Conservation (phyloP, 2,329 filamentous ascomycete species). For the Colletotrichum coccodes region DNA sequence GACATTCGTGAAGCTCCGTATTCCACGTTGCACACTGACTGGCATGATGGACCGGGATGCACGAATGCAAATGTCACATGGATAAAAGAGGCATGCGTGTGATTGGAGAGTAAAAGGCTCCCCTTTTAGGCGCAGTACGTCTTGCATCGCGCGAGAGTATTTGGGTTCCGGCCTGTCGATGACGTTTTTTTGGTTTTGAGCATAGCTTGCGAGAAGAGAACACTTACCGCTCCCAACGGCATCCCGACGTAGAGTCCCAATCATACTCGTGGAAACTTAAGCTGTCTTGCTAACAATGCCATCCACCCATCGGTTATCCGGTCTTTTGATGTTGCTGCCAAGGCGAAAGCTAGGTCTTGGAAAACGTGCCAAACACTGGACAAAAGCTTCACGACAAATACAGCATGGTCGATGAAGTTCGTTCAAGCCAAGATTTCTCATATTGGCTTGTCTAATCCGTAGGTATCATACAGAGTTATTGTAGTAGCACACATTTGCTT, state of each 20-base stretch:
- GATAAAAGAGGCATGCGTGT: background rate
- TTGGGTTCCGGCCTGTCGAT: background rate
- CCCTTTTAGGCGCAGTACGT: background rate
- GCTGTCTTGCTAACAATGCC: no score
- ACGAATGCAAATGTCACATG: background rate
- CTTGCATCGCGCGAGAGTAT: background rate
- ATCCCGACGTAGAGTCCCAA: no score
- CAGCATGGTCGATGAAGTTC: background rate
- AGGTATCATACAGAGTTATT: constrained; percentile 44
- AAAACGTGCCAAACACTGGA: background rate
- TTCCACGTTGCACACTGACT: no score
- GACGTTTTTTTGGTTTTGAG: background rate
- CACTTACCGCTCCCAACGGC: background rate
- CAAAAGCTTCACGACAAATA: no score
- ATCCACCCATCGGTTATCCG: background rate
- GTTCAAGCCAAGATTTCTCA: constrained; percentile 28
- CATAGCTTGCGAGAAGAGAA: constrained; percentile 28
- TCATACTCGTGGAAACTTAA: background rate
- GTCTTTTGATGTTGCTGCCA: background rate
- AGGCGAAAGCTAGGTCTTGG: background rate
- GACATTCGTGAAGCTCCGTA: background rate
- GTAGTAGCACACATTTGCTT: constrained; percentile 37
- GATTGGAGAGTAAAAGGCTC: background rate
- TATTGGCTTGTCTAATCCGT: constrained; percentile 40
- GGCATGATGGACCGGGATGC: no score